phyloP scores from a whole-genome alignment of 352 stramenopile species.

The Phytophthora litchii region DNA sequence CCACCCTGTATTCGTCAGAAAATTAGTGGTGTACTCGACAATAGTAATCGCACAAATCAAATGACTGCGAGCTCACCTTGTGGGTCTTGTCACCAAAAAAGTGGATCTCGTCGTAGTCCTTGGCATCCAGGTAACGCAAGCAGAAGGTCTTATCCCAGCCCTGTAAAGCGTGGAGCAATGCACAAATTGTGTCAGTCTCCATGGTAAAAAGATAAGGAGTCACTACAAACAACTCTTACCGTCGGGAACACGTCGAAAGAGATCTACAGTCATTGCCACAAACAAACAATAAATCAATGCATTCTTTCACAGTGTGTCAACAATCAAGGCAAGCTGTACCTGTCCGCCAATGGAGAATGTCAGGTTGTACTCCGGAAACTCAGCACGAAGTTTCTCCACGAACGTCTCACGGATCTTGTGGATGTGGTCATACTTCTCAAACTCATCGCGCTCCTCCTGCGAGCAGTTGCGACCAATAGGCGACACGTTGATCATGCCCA shows the following conservation, averaged over 20 bases:
- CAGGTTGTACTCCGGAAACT: conserved; percentile 95
- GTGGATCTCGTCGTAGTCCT: conserved; percentile 99
- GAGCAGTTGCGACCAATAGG: conserved; percentile 99
- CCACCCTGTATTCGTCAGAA: conserved; percentile 71
- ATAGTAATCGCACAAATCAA: conserved; percentile 2
- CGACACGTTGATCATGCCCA: conserved; percentile 99
- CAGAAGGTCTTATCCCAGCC: conserved; percentile 99
- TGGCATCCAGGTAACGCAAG: conserved; percentile 92
- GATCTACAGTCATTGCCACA: conserved; percentile 66
- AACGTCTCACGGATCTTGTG: conserved; percentile 95
- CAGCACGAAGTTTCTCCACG: conserved; percentile 94
- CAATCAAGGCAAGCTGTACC: conserved; percentile 23
- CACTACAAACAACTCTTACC: conserved; percentile 18
- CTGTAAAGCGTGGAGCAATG: conserved; percentile 23
- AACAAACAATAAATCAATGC: not conserved
- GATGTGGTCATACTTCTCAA: conserved; percentile 97
- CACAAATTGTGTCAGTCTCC: not conserved
- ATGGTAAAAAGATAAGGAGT: not conserved
- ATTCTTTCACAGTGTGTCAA: not conserved
- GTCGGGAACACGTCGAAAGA: conserved; percentile 98
- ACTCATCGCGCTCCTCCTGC: conserved; percentile 97
- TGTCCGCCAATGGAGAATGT: conserved; percentile 98
- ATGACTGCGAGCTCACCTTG: conserved; percentile 51
- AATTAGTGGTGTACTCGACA: conserved; percentile 9
- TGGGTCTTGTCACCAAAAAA: conserved; percentile 99